Conservation (phyloP, 2,329 filamentous ascomycete species). For the Curvularia sp. region DNA sequence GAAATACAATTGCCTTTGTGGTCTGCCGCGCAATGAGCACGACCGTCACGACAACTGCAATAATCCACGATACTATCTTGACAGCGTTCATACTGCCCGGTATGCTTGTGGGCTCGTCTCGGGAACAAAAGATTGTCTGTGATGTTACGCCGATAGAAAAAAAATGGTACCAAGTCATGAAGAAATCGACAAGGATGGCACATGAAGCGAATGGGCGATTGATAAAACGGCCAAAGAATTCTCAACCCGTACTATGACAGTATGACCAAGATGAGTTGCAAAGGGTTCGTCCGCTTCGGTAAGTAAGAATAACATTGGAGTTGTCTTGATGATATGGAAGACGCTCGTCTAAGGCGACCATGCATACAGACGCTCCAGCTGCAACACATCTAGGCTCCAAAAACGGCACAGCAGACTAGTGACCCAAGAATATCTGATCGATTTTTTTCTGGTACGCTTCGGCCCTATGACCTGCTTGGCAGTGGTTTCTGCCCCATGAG, state of each 20-base stretch:
- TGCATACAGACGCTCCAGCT: constrained; percentile 4
- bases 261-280: constrained; percentile 16
- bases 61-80: constrained; percentile 37
- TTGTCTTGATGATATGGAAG: constrained; percentile 5
- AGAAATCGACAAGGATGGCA: constrained; percentile 17
- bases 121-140: not conserved
- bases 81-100: constrained; percentile 32
- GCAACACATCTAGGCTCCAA: constrained; percentile 4
- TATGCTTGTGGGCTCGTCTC: not conserved
- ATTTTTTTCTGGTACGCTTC: constrained; percentile 28
- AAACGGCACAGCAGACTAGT: constrained; percentile 15
- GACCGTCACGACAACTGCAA: constrained; percentile 31
- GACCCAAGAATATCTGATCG: constrained; percentile 20
- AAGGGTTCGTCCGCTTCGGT: constrained; percentile 1
- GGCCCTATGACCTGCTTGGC: constrained; percentile 20
- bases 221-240: constrained; percentile 1
- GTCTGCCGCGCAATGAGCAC: constrained; percentile 37
- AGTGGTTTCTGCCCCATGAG: constrained; percentile 7
- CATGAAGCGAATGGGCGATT: constrained; percentile 21
- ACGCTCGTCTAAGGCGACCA: constrained; percentile 2
- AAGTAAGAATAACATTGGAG: constrained; percentile 3
- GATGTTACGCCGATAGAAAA: not conserved
- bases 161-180: not conserved
- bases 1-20: constrained; percentile 37
- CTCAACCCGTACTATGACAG: constrained; percentile 10